Evolutionary conservation across 306 rosid genomes (phyloP).

Genomic region (Abrus pulchellus): DNA sequence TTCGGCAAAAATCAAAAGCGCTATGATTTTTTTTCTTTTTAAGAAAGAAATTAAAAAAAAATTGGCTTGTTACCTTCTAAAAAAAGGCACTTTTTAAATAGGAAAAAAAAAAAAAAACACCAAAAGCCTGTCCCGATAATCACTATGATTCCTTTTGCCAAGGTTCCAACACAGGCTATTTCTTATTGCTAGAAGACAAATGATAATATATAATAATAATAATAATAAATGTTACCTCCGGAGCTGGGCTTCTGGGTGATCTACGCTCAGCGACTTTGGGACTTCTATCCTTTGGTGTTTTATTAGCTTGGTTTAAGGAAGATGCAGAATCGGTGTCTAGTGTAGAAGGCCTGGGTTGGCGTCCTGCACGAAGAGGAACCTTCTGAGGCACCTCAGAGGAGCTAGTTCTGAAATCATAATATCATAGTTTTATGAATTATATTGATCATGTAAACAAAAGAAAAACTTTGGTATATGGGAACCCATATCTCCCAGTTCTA

Average conservation of each 20-base stretch:
- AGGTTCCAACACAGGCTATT: too few species aligned
- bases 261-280: slow-evolving; percentile 70
- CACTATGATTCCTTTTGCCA: neutral
- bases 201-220: neutral
- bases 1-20: slow-evolving; percentile 10
- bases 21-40: neutral
- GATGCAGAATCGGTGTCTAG: slow-evolving; percentile 67
- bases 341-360: slow-evolving; percentile 67
- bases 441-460: slow-evolving; percentile 24
- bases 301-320: slow-evolving; percentile 57
- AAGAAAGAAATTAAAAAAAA: neutral
- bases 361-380: slow-evolving; percentile 68
- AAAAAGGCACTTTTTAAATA: neutral
- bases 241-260: slow-evolving; percentile 80
- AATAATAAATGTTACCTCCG: slow-evolving; percentile 60
- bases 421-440: slow-evolving; percentile 7
- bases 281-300: slow-evolving; percentile 71
- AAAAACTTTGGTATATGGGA: slow-evolving; percentile 1
- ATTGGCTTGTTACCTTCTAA: neutral
- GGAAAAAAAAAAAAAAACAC: too few species aligned
- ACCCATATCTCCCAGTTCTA: slow-evolving; percentile 14
- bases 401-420: slow-evolving; percentile 58
- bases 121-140: neutral
- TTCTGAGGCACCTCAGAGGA: slow-evolving; percentile 73
- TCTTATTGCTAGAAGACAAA: too few species aligned